Conservation (phyloP, 306 rosid species). For the Dryas octopetala region DNA sequence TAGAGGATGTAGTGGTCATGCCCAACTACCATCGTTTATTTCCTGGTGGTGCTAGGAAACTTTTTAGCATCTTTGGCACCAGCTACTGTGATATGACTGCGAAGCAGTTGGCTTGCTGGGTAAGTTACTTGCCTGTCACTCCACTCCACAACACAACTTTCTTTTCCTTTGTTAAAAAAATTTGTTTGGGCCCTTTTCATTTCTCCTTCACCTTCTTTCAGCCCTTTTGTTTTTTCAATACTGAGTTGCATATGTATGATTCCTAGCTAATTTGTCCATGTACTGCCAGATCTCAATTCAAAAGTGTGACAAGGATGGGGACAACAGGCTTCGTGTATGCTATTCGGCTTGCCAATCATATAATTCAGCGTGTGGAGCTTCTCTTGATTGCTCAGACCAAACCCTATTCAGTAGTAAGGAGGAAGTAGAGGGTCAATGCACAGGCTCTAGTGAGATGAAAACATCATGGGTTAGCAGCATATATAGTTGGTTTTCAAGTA, state of each 20-base stretch:
- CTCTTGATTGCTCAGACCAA: constrained; percentile 93
- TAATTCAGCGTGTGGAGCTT: constrained; percentile 92
- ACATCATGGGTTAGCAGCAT: constrained; percentile 64
- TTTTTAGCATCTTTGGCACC: constrained; percentile 81
- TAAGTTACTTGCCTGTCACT: constrained; percentile 30
- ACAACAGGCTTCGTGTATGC: constrained; percentile 91
- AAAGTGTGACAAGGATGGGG: constrained; percentile 86
- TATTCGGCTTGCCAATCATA: constrained; percentile 89
- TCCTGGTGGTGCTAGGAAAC: constrained; percentile 92
- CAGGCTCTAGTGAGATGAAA: constrained; percentile 77
- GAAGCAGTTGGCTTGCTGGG: constrained; percentile 97
- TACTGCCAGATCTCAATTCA: constrained; percentile 83
- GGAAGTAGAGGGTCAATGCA: constrained; percentile 83
- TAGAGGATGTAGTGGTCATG: constrained; percentile 93
- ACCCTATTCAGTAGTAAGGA: constrained; percentile 81
- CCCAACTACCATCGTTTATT: constrained; percentile 93
- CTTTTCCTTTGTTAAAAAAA: background rate
- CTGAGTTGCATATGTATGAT: background rate
- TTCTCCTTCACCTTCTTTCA: background rate
- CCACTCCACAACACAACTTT: background rate
- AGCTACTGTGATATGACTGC: constrained; percentile 88
- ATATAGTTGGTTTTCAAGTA: constrained; percentile 49
- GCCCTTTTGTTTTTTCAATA: background rate
- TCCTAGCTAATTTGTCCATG: background rate
- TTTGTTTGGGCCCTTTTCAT: too few relatives aligned